These are phyloP conservation scores for Omphalotus olearius DNA, from an alignment of 1,284 basidiomycete genomes.

Conservation along the genomic window DNA sequence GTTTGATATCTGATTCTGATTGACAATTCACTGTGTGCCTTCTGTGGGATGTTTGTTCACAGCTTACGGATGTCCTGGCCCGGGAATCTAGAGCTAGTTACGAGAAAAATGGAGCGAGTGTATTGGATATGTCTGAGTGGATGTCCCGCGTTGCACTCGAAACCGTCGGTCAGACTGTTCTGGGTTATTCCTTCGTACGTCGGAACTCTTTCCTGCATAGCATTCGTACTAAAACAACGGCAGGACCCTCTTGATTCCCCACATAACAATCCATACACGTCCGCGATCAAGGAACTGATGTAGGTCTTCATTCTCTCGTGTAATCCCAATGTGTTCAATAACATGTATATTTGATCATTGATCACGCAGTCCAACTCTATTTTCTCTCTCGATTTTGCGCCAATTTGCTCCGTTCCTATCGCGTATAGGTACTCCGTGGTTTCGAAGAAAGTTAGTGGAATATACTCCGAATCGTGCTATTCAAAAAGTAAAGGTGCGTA, in stretches of 20 bases:
- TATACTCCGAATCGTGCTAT: conserved; percentile 37
- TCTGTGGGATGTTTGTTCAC: conserved; percentile 10
- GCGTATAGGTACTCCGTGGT: conserved; percentile 36
- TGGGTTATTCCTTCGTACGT: conserved; percentile 44
- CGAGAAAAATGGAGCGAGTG: conserved; percentile 17
- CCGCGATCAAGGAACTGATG: conserved; percentile 46
- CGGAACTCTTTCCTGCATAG: background rate
- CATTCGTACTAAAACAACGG: background rate
- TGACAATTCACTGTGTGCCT: background rate
- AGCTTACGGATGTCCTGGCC: conserved; percentile 27
- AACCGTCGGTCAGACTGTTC: conserved; percentile 41
- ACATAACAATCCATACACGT: conserved; percentile 40
- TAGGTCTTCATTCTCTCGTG: conserved; percentile 23
- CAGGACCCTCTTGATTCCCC: conserved; percentile 38
- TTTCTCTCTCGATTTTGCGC: conserved; percentile 40
- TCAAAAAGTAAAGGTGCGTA: conserved; percentile 32
- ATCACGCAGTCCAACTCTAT: conserved; percentile 36
- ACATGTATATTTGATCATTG: background rate
- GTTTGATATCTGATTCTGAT: background rate
- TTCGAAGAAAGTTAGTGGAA: conserved; percentile 42
- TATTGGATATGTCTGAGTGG: conserved; percentile 47
- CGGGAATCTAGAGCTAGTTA: conserved; percentile 18
- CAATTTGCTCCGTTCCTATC: conserved; percentile 44
- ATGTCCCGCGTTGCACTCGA: conserved; percentile 47
- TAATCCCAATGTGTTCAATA: background rate